Conservation (phyloP, 305 asterid genomes). For the Fraxinus xanthoxyloides region DNA sequence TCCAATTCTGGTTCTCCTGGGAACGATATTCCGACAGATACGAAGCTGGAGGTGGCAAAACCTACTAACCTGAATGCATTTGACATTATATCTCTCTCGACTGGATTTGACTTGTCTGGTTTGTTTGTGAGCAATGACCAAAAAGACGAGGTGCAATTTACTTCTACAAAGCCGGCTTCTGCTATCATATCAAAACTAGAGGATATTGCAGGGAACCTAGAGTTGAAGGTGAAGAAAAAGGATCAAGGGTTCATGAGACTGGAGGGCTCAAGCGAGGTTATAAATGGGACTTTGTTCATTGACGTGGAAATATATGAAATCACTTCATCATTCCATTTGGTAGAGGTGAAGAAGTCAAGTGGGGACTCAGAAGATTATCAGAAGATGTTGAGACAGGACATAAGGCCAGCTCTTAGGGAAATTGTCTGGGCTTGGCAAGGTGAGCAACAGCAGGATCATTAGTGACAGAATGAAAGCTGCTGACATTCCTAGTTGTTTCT, state of each 20-base stretch:
- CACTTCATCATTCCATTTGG: slow-evolving; percentile 40
- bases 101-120: slow-evolving; percentile 66
- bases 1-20: not conserved
- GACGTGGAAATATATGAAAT: slow-evolving; percentile 45
- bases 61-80: slow-evolving; percentile 27
- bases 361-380: slow-evolving; percentile 53
- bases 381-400: slow-evolving; percentile 40
- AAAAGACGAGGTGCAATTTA: slow-evolving; percentile 62
- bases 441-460: slow-evolving; percentile 22
- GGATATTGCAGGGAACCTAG: slow-evolving; percentile 37
- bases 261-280: slow-evolving; percentile 29
- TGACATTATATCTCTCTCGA: slow-evolving; percentile 54
- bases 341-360: slow-evolving; percentile 49
- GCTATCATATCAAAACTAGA: slow-evolving; percentile 44
- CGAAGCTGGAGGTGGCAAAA: slow-evolving; percentile 19
- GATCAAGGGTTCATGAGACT: slow-evolving; percentile 46
- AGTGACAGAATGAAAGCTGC: not conserved
- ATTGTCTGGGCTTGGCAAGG: slow-evolving; percentile 73
- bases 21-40: not conserved
- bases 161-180: slow-evolving; percentile 36
- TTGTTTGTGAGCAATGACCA: slow-evolving; percentile 47
- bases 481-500: not conserved
- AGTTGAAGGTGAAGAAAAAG: slow-evolving; percentile 40
- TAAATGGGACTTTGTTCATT: slow-evolving; percentile 31
- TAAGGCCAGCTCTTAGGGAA: slow-evolving; percentile 49